Base-by-base conservation (phyloP, 495 filamentous ascomycete species). In the Lineolata rhizophorae region DNA sequence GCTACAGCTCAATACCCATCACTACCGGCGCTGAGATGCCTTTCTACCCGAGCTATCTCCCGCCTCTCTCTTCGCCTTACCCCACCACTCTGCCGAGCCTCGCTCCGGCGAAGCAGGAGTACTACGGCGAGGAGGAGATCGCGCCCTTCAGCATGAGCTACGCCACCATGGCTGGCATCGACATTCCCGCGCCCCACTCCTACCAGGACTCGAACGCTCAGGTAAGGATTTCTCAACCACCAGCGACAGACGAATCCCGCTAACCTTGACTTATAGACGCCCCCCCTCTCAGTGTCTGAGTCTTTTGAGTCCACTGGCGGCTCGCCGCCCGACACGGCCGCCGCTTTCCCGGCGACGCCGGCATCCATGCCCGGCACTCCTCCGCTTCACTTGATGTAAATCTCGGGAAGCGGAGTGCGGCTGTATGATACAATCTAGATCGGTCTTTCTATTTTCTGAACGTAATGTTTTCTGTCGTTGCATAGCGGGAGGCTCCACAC, bases 241-340 rank as follows among this genome's bases (percentile, higher is more conserved):
- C n/a, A n/a, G n/a, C n/a, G n/a, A n/a, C n/a, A n/a, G n/a, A n/a
- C n/a, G n/a, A n/a, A n/a, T 26, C n/a, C n/a, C n/a, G n/a, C n/a
- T n/a, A n/a, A n/a, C n/a, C n/a, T n/a, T n/a, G n/a, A n/a, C n/a
- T 37, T 29, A 38, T 62, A 90, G 80, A 85, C 83, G 56, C 82
- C 82, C 55, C 68, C 81, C 46, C 67, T 90, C 45, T n/a, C n/a
- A n/a, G n/a, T n/a, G n/a, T 72, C 72, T 43, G 76, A 82, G 40
- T 72, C 75, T 12, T 79, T 76, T 53, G 77, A 84, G 40, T 84
- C 79, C 34, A 56, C 34, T 52, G 57, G 45, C 56, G 71, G 54
- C 60, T 73, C 45, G 56, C 76, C 53, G 46, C 58, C 51, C 53
- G 65, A 55, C 26, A 39, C 35, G 4, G 9, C 42, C 29, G 58